These are phyloP conservation scores for Malassezia sp. DNA, from an alignment of 1,284 basidiomycete genomes.

Conservation along the genomic window DNA sequence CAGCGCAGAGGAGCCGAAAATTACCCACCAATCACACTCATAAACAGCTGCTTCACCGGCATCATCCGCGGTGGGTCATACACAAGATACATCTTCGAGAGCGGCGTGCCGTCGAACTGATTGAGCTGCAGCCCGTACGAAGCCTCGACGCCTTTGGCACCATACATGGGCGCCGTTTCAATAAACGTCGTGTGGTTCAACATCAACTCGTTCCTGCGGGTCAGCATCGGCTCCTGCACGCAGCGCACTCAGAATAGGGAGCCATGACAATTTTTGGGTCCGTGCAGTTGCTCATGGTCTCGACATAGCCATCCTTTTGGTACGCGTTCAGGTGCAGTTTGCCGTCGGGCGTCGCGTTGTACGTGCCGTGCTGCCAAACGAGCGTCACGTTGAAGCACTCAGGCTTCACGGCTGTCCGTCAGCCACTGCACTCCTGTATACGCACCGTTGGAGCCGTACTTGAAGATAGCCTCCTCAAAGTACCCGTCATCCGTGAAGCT, in stretches of 20 bases:
- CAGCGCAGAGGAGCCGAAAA: too few species aligned
- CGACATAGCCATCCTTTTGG: slow-evolving; percentile 24
- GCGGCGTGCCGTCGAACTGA: slow-evolving; percentile 22
- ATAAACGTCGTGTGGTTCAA: slow-evolving; percentile 8
- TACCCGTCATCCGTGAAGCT: slow-evolving; percentile 39
- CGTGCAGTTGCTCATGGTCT: slow-evolving; percentile 5
- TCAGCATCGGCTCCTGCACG: too few species aligned
- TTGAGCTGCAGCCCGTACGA: slow-evolving; percentile 30
- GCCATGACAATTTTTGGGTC: neutral
- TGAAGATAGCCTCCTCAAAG: slow-evolving; percentile 33
- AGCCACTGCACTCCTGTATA: neutral
- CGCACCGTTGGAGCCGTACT: slow-evolving; percentile 32
- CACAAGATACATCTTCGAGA: slow-evolving; percentile 27
- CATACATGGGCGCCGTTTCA: slow-evolving; percentile 22
- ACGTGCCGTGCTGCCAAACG: slow-evolving; percentile 44
- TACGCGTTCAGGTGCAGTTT: slow-evolving; percentile 26
- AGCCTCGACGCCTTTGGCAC: slow-evolving; percentile 16
- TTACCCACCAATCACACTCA: slow-evolving; percentile 12
- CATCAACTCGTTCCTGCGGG: neutral
- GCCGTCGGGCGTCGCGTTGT: slow-evolving; percentile 28
- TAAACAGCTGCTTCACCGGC: slow-evolving; percentile 31
- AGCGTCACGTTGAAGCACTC: slow-evolving; percentile 38
- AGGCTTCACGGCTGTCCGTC: slow-evolving; percentile 19
- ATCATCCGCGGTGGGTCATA: slow-evolving; percentile 39
- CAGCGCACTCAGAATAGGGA: slow-evolving; percentile 1